phyloP scores from a whole-genome alignment of 2,329 filamentous ascomycete genomes.

The Penicillium sp. region DNA sequence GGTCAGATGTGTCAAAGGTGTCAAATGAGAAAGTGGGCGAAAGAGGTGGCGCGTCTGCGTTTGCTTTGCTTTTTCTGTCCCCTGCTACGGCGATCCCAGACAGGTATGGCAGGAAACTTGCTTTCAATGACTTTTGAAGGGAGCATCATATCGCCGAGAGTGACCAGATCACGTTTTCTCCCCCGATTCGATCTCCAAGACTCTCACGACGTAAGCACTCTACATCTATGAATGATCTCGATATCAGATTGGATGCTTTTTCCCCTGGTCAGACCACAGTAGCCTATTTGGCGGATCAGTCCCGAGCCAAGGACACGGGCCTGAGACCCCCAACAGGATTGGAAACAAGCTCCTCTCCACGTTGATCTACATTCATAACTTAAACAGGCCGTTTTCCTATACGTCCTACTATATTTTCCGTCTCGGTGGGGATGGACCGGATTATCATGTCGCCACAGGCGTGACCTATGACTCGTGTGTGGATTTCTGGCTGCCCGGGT shows the following conservation, averaged over 20 bases:
- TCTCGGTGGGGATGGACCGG: neutral
- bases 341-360: slow-evolving; percentile 8
- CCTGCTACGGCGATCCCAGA: slow-evolving; percentile 7
- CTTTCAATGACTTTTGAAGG: neutral
- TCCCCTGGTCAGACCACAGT: neutral
- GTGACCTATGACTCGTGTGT: neutral
- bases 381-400: neutral
- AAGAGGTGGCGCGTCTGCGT: neutral
- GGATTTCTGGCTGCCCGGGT: neutral
- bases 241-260: neutral
- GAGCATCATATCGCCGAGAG: neutral
- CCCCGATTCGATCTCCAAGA: neutral
- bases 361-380: neutral
- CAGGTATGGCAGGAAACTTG: neutral
- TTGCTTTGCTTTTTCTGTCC: slow-evolving; percentile 1
- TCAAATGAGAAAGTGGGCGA: slow-evolving; percentile 3
- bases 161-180: neutral
- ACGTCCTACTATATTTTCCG: neutral
- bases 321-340: neutral
- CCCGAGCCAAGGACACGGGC: neutral
- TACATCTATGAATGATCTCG: neutral
- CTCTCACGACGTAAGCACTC: slow-evolving; percentile 2
- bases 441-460: neutral
- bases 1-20: slow-evolving; percentile 3
- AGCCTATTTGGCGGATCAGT: neutral